Evolutionary conservation across 495 filamentous ascomycete species (phyloP), one percentile per base, ranked within the genome.

Genomic region (Aspergillus coremiiformis): DNA sequence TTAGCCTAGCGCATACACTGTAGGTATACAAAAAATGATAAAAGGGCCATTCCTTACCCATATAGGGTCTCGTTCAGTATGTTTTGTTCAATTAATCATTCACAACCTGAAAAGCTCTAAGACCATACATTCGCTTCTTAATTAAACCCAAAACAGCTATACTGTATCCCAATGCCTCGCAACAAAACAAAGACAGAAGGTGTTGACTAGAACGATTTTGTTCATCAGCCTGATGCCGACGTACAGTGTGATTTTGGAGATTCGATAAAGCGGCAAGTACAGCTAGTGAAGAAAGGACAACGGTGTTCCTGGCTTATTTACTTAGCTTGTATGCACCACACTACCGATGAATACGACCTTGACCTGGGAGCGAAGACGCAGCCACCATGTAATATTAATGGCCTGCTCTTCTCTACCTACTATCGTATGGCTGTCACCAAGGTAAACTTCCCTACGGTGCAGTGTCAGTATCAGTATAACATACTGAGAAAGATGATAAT

Each of bases 401-500:
- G 59, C 37, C 47, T 64, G 7, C 48, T 64, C 5, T 57, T 53
- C 23, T 51, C 30, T 6, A 59, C 54, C 12, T 44, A 58, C 43
- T 42, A 64, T 52, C 43, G 57, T 6, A 32, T 64, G 11, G 45
- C 39, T 1, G 14, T 45, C 10, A 48, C 32, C 29, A 19, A 46
- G 32, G 47, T 57, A 20, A 21, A 29, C 7, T 65, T 65, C 47
- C 49, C 56, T 23, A 62, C 52, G 11, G 46, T 56, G 9, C 56
- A 54, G 10, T 49, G 26, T 54, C 30, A 49, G 35, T 42, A 57
- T 22, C 43, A 65, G 51, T 10, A 56, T 12, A 65, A 52, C 26
- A 60, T 49, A n/a, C 57, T 65, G 15, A 10, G 50, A 43, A 65
- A 65, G 53, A 65, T 62, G 44, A 65, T 65, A 47, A 48, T 41